Evolutionary conservation across 768 basidiomycete species (phyloP), one percentile per base, ranked within the genome.

Genomic region (Suillus bovinus): DNA sequence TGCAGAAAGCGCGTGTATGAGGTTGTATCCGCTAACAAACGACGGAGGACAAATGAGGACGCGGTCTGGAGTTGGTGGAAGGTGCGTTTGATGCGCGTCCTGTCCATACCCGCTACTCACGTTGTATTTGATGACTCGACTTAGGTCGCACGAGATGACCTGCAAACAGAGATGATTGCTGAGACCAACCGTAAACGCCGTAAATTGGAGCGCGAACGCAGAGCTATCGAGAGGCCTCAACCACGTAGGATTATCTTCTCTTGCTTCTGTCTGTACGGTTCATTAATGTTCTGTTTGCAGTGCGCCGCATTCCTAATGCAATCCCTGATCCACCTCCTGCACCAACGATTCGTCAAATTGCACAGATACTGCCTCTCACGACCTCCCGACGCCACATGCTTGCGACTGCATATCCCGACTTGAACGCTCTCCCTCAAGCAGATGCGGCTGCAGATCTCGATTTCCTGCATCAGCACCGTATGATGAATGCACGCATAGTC

Each of bases 31-130:
- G 82, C 86, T 4, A 78, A 77, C 42, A 87, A 84, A 65, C 84
- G 86, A 65, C 79, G 89, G 31, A 84, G 82, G 60, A 79, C 86
- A 5, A 90, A 94, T 59, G 93, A 94, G 64, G 78, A 84, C 38
- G 84, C 85, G 14, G 86, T 90, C 34, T 96, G 95, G 94, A 87
- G 87, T 64, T 91, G 89, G 84, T 98, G 96, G 96, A 88, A 88
- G 79, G 93, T 93, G 68, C 69, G 80, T 74, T 57, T 61, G 44
- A 52, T 49, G 61, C 67, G 52, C 60, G 39, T 29, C 60, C 54
- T 50, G 57, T 17, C 16, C 56, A 14, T n/a, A 31, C 17, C 11
- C 8, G 9, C n/a, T 41, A 33, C n/a, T 61, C 27, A 52, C 34
- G 24, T 46, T 11, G 11, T 27, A 3, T 59, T 22, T 59, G 24